These are phyloP conservation scores for Penicillium thymicola DNA, from an alignment of 2,329 filamentous ascomycete species.

Conservation along the genomic window DNA sequence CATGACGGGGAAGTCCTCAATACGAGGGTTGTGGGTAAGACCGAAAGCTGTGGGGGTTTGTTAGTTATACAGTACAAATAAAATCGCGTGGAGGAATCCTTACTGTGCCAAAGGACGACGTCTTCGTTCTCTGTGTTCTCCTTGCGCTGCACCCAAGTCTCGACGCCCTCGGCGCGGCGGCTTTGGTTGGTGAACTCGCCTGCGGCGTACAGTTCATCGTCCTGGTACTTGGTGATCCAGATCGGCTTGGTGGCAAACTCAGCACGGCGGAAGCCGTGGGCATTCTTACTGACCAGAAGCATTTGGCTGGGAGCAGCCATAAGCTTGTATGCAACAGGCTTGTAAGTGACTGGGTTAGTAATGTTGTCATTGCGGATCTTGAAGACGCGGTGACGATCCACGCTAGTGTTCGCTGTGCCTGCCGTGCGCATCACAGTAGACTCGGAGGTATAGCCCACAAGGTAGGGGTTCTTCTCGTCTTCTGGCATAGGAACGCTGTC, in stretches of 20 bases:
- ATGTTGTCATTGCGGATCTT: constrained; percentile 56
- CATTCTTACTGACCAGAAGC: constrained; percentile 50
- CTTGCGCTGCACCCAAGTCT: constrained; percentile 50
- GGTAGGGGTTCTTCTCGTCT: constrained; percentile 49
- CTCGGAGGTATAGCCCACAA: constrained; percentile 49
- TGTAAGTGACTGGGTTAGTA: constrained; percentile 54
- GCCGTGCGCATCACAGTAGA: constrained; percentile 49
- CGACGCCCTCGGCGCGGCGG: constrained; percentile 52
- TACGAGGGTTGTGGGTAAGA: constrained; percentile 62
- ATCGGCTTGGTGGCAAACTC: constrained; percentile 56
- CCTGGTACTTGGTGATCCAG: constrained; percentile 55
- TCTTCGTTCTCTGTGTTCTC: constrained; percentile 49
- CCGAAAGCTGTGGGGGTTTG: constrained; percentile 40
- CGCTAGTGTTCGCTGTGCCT: constrained; percentile 49
- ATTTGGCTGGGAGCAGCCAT: constrained; percentile 56
- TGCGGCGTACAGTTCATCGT: constrained; percentile 53
- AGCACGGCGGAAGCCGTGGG: constrained; percentile 50
- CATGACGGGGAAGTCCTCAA: constrained; percentile 69
- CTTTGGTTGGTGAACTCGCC: constrained; percentile 58
- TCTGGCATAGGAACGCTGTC: constrained; percentile 61
- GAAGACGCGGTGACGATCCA: constrained; percentile 52
- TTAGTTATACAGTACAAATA: constrained; percentile 8
- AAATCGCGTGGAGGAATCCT: constrained; percentile 33
- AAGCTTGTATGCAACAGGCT: constrained; percentile 57
- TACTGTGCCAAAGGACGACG: constrained; percentile 40